Base-by-base conservation (phyloP, 1,284 basidiomycete species). In the Pyrrhoderma lamaoense region DNA sequence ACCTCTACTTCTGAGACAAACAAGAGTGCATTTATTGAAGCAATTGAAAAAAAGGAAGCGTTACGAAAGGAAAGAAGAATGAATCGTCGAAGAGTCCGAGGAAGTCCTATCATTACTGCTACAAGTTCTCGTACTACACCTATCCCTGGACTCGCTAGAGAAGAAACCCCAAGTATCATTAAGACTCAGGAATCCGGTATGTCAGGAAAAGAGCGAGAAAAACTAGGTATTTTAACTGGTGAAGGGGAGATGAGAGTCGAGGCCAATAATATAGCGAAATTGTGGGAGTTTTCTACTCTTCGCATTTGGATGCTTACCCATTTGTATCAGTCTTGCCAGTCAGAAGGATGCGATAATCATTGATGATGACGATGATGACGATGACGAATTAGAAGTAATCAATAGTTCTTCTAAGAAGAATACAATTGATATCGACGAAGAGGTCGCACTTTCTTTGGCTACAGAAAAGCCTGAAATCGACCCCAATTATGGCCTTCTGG, bases 401-500 rank as follows among this genome's bases (percentile, higher is more conserved):
- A 9, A 13, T 16, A 37, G 36, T 14, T 2, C 38, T 34, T 36
- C 34, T 14, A 19, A 71, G 40, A 66, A 71, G n/a, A 62, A 61
- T 8, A 65, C 67, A 2, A 60, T 57, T 4, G 62, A 67, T 34
- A 38, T 73, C 18, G 70, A 68, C 51, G 57, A 56, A 31, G 61
- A 61, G 16, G 48, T 60, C 5, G 58, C 59, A 0, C 49, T 56
- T 9, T 45, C 60, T 9, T 42, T 61, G 23, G 38, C 23, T 8
- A 35, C 47, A 13, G 45, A 21, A 21, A 55, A 37, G 23, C 46
- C 62, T 3, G 82, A 89, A 47, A 92, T 89, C 60, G 84, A 94
- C 57, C 71, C 75, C 7, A 76, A 85, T 59, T 99, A 92, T 58
- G 94, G 94, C 0, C 66, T 99, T 11, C 66, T 98, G 21, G 68